Conservation (phyloP, 2,329 filamentous ascomycete species). For the Xylariaceae sp. region DNA sequence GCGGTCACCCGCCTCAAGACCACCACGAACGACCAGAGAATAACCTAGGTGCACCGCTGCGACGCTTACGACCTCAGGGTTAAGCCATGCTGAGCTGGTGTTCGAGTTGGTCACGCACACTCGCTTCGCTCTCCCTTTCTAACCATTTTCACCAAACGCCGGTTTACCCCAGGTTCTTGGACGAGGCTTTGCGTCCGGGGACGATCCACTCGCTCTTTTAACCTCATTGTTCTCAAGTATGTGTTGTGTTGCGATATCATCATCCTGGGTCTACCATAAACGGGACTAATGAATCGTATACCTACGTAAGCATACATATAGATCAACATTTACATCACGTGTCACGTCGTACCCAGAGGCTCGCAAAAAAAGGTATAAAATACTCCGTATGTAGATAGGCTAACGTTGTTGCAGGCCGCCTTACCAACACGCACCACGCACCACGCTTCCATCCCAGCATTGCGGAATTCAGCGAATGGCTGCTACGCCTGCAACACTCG, state of each 20-base stretch:
- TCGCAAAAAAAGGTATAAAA: too few species aligned
- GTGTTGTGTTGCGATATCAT: not conserved
- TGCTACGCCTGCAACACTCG: not conserved
- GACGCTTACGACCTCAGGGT: not conserved
- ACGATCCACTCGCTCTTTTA: not conserved
- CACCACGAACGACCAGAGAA: not conserved
- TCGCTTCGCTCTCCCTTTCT: not conserved
- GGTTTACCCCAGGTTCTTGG: not conserved
- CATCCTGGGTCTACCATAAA: not conserved
- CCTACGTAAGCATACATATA: too few species aligned
- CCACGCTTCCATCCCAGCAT: too few species aligned
- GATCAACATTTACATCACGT: too few species aligned
- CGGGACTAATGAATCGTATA: too few species aligned
- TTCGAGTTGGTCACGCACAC: not conserved
- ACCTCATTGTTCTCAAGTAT: not conserved
- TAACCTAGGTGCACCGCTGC: not conserved
- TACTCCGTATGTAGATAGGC: too few species aligned
- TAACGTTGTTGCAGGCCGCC: too few species aligned
- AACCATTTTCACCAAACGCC: not conserved
- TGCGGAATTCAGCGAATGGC: not conserved
- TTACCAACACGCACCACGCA: too few species aligned
- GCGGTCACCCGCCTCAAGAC: not conserved
- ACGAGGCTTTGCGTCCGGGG: not conserved
- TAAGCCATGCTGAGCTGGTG: not conserved
- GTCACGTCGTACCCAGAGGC: too few species aligned